Conservation (phyloP, 768 basidiomycete genomes). For the Lactifluus subvellereus region DNA sequence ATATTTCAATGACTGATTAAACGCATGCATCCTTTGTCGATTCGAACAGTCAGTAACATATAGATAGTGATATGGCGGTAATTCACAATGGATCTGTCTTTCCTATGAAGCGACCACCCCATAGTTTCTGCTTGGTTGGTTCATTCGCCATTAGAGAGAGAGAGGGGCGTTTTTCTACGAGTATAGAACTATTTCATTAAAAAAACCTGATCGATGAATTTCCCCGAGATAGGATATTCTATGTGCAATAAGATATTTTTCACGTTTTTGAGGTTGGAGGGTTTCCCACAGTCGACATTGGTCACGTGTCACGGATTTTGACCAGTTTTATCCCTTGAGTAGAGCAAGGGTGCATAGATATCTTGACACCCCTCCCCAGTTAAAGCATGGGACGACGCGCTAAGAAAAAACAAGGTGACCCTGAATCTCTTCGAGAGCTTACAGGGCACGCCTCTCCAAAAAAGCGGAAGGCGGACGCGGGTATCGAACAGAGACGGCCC, state of each 20-base stretch:
- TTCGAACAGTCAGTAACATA: slow-evolving; percentile 12
- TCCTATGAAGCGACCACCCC: slow-evolving; percentile 86
- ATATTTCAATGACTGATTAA: slow-evolving; percentile 94
- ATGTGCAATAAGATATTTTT: too few species aligned
- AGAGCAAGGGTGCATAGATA: not conserved
- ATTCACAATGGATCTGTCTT: slow-evolving; percentile 80
- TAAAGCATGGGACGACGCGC: slow-evolving; percentile 72
- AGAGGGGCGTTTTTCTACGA: not conserved
- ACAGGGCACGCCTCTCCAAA: slow-evolving; percentile 40
- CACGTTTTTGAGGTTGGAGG: too few species aligned
- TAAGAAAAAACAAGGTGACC: slow-evolving; percentile 77
- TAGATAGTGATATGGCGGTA: not conserved
- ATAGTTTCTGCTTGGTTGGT: slow-evolving; percentile 66
- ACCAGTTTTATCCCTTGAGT: not conserved
- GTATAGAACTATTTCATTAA: too few species aligned
- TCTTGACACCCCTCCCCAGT: not conserved
- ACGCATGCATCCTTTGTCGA: slow-evolving; percentile 80
- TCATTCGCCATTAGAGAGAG: slow-evolving; percentile 32
- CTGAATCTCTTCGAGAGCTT: slow-evolving; percentile 46
- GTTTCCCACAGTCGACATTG: not conserved
- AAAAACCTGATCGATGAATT: too few species aligned
- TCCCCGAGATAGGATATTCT: too few species aligned
- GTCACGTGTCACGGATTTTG: not conserved
- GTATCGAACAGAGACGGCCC: slow-evolving; percentile 29
- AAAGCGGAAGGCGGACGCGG: slow-evolving; percentile 61